These are phyloP conservation scores for Rosa chinensis DNA, from an alignment of 306 rosid genomes.

Conservation along the genomic window DNA sequence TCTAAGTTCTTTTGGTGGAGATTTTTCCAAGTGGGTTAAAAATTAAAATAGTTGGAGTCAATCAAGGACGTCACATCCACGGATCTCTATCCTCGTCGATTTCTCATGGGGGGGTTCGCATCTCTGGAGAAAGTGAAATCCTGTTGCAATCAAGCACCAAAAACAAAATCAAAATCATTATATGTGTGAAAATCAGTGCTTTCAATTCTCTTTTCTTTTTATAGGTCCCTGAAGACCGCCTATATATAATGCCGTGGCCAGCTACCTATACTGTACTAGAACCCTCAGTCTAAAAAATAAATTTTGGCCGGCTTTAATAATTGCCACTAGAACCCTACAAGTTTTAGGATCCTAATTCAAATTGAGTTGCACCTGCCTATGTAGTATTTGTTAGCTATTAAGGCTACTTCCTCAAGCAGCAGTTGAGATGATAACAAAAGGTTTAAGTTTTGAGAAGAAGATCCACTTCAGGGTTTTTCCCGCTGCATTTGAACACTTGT, in stretches of 20 bases:
- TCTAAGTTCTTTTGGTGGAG: slow-evolving; percentile 12
- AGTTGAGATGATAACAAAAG: neutral
- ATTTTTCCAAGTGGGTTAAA: slow-evolving; percentile 43
- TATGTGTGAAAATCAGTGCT: slow-evolving; percentile 25
- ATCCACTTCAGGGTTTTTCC: neutral
- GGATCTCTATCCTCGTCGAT: slow-evolving; percentile 66
- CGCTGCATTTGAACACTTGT: neutral
- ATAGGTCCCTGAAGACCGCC: neutral
- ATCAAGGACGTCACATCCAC: slow-evolving; percentile 68
- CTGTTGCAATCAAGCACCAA: slow-evolving; percentile 50
- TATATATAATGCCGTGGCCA: neutral
- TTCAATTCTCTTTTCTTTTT: neutral
- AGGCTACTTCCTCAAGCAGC: neutral
- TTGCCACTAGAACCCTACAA: neutral
- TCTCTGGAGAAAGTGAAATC: slow-evolving; percentile 43
- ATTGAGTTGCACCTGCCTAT: neutral
- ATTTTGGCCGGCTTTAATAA: neutral
- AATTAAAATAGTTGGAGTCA: slow-evolving; percentile 37
- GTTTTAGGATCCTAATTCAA: neutral
- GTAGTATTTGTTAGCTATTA: neutral
- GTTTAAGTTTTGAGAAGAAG: neutral
- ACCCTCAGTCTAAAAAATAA: neutral
- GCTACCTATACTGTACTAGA: slow-evolving; percentile 3
- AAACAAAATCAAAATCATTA: slow-evolving; percentile 17
- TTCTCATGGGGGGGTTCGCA: slow-evolving; percentile 59